Evolutionary conservation across 2,329 filamentous ascomycete genomes (phyloP), one percentile per base, ranked within the genome.

Genomic region (Basipetospora chlamydospora): DNA sequence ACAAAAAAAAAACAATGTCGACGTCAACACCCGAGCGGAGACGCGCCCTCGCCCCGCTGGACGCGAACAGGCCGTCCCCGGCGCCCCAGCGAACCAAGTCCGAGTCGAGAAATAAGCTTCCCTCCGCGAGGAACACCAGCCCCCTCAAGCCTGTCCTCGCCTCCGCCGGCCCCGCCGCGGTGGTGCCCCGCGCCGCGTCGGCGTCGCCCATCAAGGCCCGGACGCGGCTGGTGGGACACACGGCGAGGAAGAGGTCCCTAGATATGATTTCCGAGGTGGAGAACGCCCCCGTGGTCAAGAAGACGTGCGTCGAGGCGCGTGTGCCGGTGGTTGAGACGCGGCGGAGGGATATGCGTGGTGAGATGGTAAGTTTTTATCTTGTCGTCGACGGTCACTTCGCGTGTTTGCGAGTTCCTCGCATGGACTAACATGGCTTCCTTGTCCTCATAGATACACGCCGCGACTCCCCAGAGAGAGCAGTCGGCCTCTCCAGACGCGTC

Each of bases 401-500:
- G 15, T 13, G 9, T 15, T 30, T 29, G 9, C 11, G 18, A 11
- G 10, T 16, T 31, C 6, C 15, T 15, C 28, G 28, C 28, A 11
- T 31, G 13, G 11, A 33, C 30, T 33, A 22, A 33, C 18, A 33
- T 15, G 18, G 16, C 18, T 33, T 20, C n/a, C 10, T 10, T 32
- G 25, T 20, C n/a, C 5, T 26, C 4, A 20, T 17, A n/a, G 25
- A 23, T 30, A 26, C n/a, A 31, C 26, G 2, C 22, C 18, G 23
- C 18, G 28, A 28, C 15, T 18, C 9, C 28, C 13, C 16, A 25
- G 22, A 28, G 35, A 13, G 17, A 34, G 12, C 11, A 16, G 10
- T 38, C 35, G 6, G 29, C 29, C 12, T 38, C 35, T 3, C 59
- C 65, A 4, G 60, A 61, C 34, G 53, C 59, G 11, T 63, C 61